These are phyloP conservation scores for Exophiala sp. DNA, from an alignment of 2,329 filamentous ascomycete species.

Conservation along the genomic window DNA sequence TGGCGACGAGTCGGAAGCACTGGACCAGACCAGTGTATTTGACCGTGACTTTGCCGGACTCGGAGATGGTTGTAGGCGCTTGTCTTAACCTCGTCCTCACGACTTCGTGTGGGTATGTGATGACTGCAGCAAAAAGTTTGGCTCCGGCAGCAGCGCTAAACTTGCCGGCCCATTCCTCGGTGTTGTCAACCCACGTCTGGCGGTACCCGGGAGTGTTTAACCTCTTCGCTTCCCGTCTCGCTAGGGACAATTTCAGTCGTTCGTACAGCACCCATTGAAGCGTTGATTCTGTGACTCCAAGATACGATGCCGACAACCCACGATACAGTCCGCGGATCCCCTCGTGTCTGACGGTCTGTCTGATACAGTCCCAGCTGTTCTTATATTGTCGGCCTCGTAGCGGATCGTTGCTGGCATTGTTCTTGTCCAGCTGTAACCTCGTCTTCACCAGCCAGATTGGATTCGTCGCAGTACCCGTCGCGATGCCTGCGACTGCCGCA, in stretches of 20 bases:
- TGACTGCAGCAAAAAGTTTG: constrained; percentile 77
- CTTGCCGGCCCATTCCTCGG: constrained; percentile 75
- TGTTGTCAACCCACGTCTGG: constrained; percentile 68
- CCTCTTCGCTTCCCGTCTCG: constrained; percentile 58
- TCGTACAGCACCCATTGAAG: constrained; percentile 95
- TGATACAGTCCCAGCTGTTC: constrained; percentile 84
- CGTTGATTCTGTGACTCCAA: constrained; percentile 86
- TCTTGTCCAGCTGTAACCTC: constrained; percentile 85
- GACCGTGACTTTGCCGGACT: constrained; percentile 58
- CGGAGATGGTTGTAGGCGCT: constrained; percentile 75
- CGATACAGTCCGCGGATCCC: constrained; percentile 81
- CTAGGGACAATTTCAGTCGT: constrained; percentile 76
- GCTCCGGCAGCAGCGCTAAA: constrained; percentile 74
- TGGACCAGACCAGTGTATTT: constrained; percentile 88
- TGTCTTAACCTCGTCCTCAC: constrained; percentile 81
- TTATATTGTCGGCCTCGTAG: constrained; percentile 67
- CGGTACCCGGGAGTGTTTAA: constrained; percentile 55
- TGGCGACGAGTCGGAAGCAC: constrained; percentile 83
- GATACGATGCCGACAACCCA: constrained; percentile 84
- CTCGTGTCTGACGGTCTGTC: constrained; percentile 75
- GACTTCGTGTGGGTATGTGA: constrained; percentile 92
- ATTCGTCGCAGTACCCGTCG: constrained; percentile 87
- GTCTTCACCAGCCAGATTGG: constrained; percentile 98
- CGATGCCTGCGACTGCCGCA: constrained; percentile 73
- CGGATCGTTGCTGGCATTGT: constrained; percentile 58